Base-by-base conservation (phyloP, 1,139 yeast genomes). In the Candida mesenterica region DNA sequence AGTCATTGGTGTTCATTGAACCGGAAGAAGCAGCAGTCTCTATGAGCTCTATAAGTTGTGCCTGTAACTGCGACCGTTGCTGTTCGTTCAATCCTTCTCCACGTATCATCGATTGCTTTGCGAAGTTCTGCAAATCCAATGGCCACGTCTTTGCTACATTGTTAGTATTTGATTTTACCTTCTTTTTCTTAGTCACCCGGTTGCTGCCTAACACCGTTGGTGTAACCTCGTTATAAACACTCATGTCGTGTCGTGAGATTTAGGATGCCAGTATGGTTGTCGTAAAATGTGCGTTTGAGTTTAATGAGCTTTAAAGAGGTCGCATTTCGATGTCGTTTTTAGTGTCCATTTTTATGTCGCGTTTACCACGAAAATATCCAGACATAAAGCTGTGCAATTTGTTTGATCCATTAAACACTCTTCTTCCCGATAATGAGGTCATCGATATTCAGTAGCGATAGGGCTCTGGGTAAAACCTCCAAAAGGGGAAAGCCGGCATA, bases 1-100 rank as follows among this genome's bases (percentile, higher is more conserved):
- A 85, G 48, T 82, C 75, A 43, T 79, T 81, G 1, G 58, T 49
- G 65, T 75, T 69, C 3, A 83, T 53, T 28, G 66, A 66, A 12
- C 65, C 62, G 28, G 63, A 57, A 3, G 58, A 59, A 30, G 74
- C 68, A 0, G 90, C 89, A 37, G 54, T 48, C 34, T 76, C 68
- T 19, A 80, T 68, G 23, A 77, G 53, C 15, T 55, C 50, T 43
- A 70, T 77, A 29, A 79, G 56, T 49, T 78, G 77, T 4, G 46
- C 38, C 42, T 75, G 68, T 45, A 73, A 63, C 34, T 60, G 57
- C 8, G 58, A 56, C 28, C 62, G 58, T 24, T 59, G 52, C 3
- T 41, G 52, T 8, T 57, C 55, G 13, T 34, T 32, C 17, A 57
- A 43, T 18, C 36, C 22, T 12, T 51, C 47, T 0, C 72, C 65